phyloP scores from a whole-genome alignment of 768 basidiomycete genomes.

The Tylopilus balloui region DNA sequence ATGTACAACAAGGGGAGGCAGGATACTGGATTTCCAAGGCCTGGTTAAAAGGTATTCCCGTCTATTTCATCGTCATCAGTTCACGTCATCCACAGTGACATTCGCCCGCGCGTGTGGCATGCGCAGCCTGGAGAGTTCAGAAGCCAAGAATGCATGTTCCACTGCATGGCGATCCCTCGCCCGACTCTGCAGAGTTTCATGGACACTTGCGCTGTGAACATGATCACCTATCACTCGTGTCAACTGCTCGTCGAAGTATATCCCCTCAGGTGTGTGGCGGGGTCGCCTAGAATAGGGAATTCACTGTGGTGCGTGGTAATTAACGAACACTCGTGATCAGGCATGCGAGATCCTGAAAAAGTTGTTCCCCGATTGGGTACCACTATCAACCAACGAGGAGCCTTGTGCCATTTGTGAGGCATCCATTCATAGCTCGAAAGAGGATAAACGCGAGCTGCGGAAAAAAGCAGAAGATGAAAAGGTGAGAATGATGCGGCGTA shows the following conservation, averaged over 20 bases:
- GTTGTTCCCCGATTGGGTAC: constrained; percentile 64
- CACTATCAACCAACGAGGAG: constrained; percentile 46
- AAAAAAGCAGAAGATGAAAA: constrained; percentile 76
- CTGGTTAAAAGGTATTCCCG: constrained; percentile 65
- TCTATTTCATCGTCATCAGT: constrained; percentile 8
- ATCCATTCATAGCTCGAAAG: constrained; percentile 48
- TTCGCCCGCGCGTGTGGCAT: constrained; percentile 6
- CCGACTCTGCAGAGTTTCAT: constrained; percentile 53
- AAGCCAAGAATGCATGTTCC: constrained; percentile 75
- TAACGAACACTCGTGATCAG: constrained; percentile 34
- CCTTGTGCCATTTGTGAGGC: constrained; percentile 63
- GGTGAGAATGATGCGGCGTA: constrained; percentile 35
- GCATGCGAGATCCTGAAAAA: constrained; percentile 50
- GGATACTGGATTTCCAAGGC: constrained; percentile 73
- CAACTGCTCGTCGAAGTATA: constrained; percentile 55
- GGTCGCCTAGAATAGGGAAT: constrained; percentile 7
- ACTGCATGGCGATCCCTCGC: constrained; percentile 58
- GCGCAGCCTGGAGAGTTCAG: constrained; percentile 63
- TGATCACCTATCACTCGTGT: constrained; percentile 51
- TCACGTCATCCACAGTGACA: constrained; percentile 10
- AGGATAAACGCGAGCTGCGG: constrained; percentile 58
- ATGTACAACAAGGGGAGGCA: constrained; percentile 37
- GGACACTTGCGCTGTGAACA: constrained; percentile 72
- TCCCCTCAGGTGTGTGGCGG: constrained; percentile 47
- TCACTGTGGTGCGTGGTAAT: constrained; percentile 12